A percentile compares a stretch with the other conserved stretches of the same genome.
These are phyloP conservation scores for Vitis amurensis DNA, from an alignment of 164 flowering plant species.

Conservation along the genomic window DNA sequence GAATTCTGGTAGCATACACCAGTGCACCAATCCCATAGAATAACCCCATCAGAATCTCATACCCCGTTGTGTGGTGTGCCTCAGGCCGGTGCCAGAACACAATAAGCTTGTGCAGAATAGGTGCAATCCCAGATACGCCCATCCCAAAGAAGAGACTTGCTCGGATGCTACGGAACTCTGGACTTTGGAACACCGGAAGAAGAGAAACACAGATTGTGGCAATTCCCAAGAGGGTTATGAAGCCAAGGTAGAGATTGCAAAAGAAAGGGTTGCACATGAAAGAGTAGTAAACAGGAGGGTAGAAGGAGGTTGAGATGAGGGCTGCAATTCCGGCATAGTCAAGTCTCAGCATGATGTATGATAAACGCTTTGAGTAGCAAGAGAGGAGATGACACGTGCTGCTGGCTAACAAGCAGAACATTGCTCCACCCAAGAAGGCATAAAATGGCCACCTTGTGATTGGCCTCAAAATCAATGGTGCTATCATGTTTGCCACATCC, in stretches of 20 bases:
- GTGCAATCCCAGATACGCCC: slow-evolving; percentile 86
- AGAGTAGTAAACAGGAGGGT: slow-evolving; percentile 94
- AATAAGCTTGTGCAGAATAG: slow-evolving; percentile 82
- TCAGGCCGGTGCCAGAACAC: slow-evolving; percentile 73
- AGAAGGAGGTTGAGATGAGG: slow-evolving; percentile 87
- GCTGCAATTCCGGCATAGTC: slow-evolving; percentile 97
- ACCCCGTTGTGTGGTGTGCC: slow-evolving; percentile 83
- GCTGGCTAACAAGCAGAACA: slow-evolving; percentile 94
- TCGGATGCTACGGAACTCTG: slow-evolving; percentile 69
- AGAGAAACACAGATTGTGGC: slow-evolving; percentile 71
- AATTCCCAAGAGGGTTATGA: slow-evolving; percentile 78
- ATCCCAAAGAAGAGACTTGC: slow-evolving; percentile 80
- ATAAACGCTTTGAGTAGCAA: slow-evolving; percentile 80
- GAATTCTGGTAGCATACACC: slow-evolving; percentile 83
- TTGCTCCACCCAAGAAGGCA: slow-evolving; percentile 92
- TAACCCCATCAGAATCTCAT: slow-evolving; percentile 82
- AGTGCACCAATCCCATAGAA: slow-evolving; percentile 81
- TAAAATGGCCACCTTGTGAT: slow-evolving; percentile 97
- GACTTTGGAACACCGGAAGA: slow-evolving; percentile 77
- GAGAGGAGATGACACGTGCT: slow-evolving; percentile 93
- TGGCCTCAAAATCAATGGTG: slow-evolving; percentile 67
- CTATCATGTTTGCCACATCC: slow-evolving; percentile 70
- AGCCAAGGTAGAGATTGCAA: slow-evolving; percentile 82
- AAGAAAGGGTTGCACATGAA: slow-evolving; percentile 95
- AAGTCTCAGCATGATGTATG: slow-evolving; percentile 89